Conservation (phyloP, 805 yeast genomes). For the Schizosaccharomyces osmophilus region DNA sequence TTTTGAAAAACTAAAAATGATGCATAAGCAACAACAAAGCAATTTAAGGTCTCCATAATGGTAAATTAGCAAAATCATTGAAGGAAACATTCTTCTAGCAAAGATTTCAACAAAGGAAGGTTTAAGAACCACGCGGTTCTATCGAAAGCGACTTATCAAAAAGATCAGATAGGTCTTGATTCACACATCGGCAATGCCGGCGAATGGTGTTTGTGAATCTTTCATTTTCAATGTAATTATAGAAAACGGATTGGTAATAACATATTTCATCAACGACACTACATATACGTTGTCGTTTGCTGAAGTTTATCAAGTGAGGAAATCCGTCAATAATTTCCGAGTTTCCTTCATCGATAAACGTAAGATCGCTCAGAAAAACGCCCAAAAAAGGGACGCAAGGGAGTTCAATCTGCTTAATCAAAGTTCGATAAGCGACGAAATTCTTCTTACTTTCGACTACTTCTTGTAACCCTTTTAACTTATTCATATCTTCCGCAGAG, state of each 20-base stretch:
- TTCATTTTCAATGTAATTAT: constrained; percentile 34
- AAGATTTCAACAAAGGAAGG: background rate
- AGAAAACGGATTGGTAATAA: constrained; percentile 38
- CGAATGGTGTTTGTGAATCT: constrained; percentile 32
- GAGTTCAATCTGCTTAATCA: constrained; percentile 41
- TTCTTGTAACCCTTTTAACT: background rate
- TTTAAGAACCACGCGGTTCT: background rate
- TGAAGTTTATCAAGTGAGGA: constrained; percentile 40
- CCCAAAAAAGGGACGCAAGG: constrained; percentile 91
- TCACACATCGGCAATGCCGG: constrained; percentile 24
- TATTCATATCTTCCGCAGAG: constrained; percentile 17
- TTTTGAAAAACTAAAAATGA: background rate
- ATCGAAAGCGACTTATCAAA: background rate
- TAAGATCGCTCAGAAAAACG: constrained; percentile 64
- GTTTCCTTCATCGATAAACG: constrained; percentile 75
- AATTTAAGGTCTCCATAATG: background rate
- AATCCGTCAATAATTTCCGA: constrained; percentile 24
- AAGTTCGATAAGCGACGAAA: constrained; percentile 64
- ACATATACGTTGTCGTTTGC: constrained; percentile 49
- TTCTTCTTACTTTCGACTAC: constrained; percentile 37
- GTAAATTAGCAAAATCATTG: background rate
- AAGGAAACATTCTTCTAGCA: background rate
- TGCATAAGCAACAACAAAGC: background rate
- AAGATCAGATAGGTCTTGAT: background rate
- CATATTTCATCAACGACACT: constrained; percentile 54